Conservation (phyloP, 2,329 filamentous ascomycete genomes). For the Trichoderma polysporum region DNA sequence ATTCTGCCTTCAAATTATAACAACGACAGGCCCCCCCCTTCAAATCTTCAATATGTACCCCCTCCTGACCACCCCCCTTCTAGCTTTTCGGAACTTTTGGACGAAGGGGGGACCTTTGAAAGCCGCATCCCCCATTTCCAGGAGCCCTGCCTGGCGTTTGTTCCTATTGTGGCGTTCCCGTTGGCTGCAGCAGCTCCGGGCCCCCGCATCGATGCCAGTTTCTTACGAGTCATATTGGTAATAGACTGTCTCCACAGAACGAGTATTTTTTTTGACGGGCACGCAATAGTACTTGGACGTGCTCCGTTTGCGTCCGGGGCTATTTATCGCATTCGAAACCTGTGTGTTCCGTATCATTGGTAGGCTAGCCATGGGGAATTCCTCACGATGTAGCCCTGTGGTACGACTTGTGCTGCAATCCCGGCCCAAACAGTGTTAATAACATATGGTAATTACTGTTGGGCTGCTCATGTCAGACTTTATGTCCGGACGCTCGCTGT, state of each 20-base stretch:
- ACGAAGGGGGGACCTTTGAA: slow-evolving; percentile 24
- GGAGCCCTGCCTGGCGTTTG: neutral
- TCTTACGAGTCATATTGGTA: slow-evolving; percentile 6
- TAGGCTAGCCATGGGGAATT: neutral
- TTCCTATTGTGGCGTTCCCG: neutral
- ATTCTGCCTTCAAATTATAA: neutral
- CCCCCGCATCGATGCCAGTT: slow-evolving; percentile 1
- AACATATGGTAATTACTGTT: neutral
- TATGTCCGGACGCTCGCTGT: neutral
- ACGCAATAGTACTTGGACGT: neutral
- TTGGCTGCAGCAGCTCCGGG: neutral
- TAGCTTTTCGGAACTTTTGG: slow-evolving; percentile 26
- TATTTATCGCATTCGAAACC: neutral
- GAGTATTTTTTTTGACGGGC: neutral
- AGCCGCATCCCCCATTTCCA: slow-evolving; percentile 15
- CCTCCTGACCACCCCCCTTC: neutral
- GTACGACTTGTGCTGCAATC: neutral
- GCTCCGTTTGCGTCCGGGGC: too few species aligned
- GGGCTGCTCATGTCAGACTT: neutral
- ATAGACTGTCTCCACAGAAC: neutral
- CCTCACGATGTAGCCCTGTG: neutral
- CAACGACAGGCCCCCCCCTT: neutral
- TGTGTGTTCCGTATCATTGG: neutral
- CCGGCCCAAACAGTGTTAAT: neutral
- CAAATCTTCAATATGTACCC: neutral